These are phyloP conservation scores for Pouteria campechiana DNA, from an alignment of 179 eudicot species.

Conservation along the genomic window DNA sequence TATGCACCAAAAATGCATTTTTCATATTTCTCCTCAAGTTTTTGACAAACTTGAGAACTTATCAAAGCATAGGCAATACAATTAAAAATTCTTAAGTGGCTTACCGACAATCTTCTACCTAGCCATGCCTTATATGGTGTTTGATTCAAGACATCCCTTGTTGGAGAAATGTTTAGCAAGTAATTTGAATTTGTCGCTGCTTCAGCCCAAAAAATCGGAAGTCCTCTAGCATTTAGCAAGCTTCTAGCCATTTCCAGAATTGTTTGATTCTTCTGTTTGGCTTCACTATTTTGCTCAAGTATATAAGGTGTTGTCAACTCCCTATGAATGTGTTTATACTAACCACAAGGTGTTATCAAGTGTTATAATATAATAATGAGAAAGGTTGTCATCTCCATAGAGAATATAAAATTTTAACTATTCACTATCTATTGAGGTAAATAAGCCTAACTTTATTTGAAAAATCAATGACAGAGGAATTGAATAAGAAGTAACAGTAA, in stretches of 20 bases:
- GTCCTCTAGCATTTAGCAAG: neutral
- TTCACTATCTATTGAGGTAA: too few relatives aligned
- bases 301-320: neutral
- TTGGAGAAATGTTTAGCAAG: conserved; percentile 7
- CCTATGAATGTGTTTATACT: neutral
- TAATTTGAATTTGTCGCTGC: neutral
- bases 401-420: too few relatives aligned
- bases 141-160: conserved; percentile 1
- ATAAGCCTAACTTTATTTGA: too few relatives aligned
- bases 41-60: neutral
- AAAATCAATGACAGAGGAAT: too few relatives aligned
- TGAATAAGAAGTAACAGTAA: too few relatives aligned
- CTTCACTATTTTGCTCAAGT: neutral
- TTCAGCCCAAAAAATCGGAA: conserved; percentile 7
- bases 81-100: conserved; percentile 5
- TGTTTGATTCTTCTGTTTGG: neutral
- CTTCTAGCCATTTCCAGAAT: conserved; percentile 4
- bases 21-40: neutral
- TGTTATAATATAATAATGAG: too few relatives aligned
- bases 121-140: conserved; percentile 4
- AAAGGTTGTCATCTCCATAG: too few relatives aligned
- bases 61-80: conserved; percentile 10
- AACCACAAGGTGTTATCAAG: too few relatives aligned
- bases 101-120: conserved; percentile 1
- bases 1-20: conserved; percentile 5